A percentile compares a stretch with the other conserved stretches of the same genome.
Evolutionary conservation across 768 basidiomycete species (phyloP).

Genomic region (Termitomyces sp.): DNA sequence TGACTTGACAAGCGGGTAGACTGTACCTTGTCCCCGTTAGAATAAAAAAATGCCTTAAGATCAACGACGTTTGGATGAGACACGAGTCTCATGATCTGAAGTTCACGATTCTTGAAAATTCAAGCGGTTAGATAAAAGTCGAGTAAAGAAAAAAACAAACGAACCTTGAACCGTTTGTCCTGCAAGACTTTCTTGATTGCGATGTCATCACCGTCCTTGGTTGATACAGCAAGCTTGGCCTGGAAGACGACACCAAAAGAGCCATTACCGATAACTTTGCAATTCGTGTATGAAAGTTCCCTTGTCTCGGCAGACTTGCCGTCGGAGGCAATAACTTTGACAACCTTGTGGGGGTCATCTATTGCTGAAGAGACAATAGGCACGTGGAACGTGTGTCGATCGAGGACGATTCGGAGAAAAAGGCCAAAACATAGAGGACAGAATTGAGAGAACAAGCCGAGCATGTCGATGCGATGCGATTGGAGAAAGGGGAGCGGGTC

Average conservation of each 20-base stretch:
- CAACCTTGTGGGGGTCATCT: conserved; percentile 95
- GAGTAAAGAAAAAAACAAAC: conserved; percentile 22
- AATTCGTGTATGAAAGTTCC: conserved; percentile 92
- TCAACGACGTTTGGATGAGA: conserved; percentile 98
- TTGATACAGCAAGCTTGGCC: conserved; percentile 72
- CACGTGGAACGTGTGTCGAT: conserved; percentile 26
- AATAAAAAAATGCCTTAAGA: conserved; percentile 97
- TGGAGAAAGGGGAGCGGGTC: conserved; percentile 8
- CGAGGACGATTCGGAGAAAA: conserved; percentile 25
- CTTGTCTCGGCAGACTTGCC: conserved; percentile 88
- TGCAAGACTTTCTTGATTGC: conserved; percentile 99
- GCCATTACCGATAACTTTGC: conserved; percentile 98
- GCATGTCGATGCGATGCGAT: conserved; percentile 19
- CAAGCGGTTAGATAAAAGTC: neutral
- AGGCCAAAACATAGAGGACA: conserved; percentile 5
- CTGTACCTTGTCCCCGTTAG: conserved; percentile 96
- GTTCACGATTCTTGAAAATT: conserved; percentile 82
- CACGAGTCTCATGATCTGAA: conserved; percentile 98
- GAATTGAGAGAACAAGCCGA: neutral
- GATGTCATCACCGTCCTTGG: conserved; percentile 75
- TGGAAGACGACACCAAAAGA: conserved; percentile 99
- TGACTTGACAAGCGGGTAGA: conserved; percentile 5
- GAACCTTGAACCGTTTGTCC: conserved; percentile 99
- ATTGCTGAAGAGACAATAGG: conserved; percentile 43
- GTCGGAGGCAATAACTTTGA: conserved; percentile 92